Evolutionary conservation across 192 early-diverging fungal genomes (phyloP), one percentile per base, ranked within the genome.

Genomic region (Allomyces macrogynus): DNA sequence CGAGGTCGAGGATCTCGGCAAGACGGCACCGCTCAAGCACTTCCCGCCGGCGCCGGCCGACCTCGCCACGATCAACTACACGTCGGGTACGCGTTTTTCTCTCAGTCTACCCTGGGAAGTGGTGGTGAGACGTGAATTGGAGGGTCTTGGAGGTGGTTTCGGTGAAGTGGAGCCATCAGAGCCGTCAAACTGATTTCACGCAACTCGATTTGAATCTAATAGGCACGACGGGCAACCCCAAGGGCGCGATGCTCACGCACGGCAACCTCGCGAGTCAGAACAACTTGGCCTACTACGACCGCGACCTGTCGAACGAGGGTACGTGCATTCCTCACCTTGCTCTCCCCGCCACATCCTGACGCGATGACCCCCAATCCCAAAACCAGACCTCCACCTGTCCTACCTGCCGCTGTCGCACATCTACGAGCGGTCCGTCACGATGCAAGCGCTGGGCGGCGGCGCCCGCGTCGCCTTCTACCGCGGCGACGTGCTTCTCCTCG

Each of bases 401-500:
- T 87, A 89, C 66, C 75, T 97, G 9, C 92, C 95, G 22, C 73
- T 99, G 42, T 87, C 92, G 10, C 93, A 99, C 71, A 83, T 94
- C 61, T 57, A 88, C 69, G 90, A 92, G 66, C 84, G 89, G 24
- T 63, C 84, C 64, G 70, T 77, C 18, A 76, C 81, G 66, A 74
- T 84, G 57, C 62, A 78, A 60, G 42, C 74, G 61, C 66, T 85
- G 12, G 63, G 66, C 32, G 60, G 67, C 61, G 90, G 90, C 67
- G 85, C 74, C 54, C 72, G 70, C 26, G 80, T 91, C 23, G 92
- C 90, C 0, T 93, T 90, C 68, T 90, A 78, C 67, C 80, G 82
- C 20, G 88, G 86, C 61, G 82, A 89, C 64, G 81, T 82, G 12
- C 62, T 79, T 2, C 81, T 77, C 32, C 75, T 96, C 10, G 68